phyloP scores from a whole-genome alignment of 2,329 filamentous ascomycete species.

The Verticillium nonalfalfae region DNA sequence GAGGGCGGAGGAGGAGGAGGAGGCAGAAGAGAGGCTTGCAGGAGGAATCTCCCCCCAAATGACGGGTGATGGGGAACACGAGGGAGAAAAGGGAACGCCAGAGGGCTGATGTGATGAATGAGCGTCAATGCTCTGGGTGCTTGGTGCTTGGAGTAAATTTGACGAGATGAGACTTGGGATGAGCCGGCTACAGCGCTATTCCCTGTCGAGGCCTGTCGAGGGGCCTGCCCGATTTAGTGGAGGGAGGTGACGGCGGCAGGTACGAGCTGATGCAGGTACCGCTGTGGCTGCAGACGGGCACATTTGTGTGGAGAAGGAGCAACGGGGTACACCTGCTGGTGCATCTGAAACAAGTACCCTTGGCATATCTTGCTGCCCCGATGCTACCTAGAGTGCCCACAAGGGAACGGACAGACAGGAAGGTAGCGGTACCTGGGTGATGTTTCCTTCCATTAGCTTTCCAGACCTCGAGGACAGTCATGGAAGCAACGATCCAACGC shows the following conservation, averaged over 20 bases:
- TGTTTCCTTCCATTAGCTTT: not conserved
- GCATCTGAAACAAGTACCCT: not conserved
- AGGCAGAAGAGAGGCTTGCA: not conserved
- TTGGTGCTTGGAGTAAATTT: slow-evolving; percentile 10
- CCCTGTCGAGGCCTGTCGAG: not conserved
- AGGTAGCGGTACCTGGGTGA: not conserved
- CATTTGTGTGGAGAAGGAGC: not conserved
- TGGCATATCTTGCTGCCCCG: not conserved
- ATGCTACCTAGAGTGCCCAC: not conserved
- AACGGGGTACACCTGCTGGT: not conserved
- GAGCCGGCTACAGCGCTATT: slow-evolving; percentile 11
- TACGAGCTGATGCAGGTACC: not conserved
- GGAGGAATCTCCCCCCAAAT: not conserved
- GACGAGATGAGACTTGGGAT: slow-evolving; percentile 16
- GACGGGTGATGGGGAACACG: not conserved
- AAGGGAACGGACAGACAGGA: no score
- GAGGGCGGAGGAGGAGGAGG: not conserved
- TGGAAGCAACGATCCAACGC: not conserved
- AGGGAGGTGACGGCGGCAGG: not conserved
- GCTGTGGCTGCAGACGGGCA: not conserved
- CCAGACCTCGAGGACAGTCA: not conserved
- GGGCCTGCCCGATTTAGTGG: not conserved
- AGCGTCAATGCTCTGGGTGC: not conserved
- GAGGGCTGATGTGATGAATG: not conserved
- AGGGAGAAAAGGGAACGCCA: not conserved